Conservation (phyloP, 306 rosid species). For the Begonia masoniana region DNA sequence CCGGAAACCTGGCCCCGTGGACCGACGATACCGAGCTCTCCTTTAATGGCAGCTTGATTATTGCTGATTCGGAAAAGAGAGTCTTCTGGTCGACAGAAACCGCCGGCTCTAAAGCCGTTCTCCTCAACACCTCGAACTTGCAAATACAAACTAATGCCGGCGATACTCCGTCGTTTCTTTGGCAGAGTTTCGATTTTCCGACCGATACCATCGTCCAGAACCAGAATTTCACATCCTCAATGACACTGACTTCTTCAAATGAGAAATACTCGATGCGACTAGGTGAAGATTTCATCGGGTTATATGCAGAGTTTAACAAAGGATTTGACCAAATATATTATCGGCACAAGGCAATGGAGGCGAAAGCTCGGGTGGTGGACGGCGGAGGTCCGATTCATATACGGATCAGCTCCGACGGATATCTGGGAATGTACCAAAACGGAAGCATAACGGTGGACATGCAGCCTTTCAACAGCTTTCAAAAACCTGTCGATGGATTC, state of each 20-base stretch:
- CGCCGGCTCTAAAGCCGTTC: slow-evolving; percentile 23
- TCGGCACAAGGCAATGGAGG: slow-evolving; percentile 43
- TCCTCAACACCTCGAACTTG: slow-evolving; percentile 58
- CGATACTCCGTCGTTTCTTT: slow-evolving; percentile 11
- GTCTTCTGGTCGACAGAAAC: slow-evolving; percentile 57
- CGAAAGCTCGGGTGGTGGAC: slow-evolving; percentile 25
- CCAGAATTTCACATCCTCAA: slow-evolving; percentile 48
- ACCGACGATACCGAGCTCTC: slow-evolving; percentile 34
- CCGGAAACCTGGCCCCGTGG: slow-evolving; percentile 30
- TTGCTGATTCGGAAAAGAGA: slow-evolving; percentile 28
- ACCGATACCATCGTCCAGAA: slow-evolving; percentile 50
- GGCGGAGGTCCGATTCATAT: slow-evolving; percentile 53
- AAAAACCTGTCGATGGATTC: slow-evolving; percentile 25
- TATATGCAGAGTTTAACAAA: slow-evolving; percentile 20
- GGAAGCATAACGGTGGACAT: slow-evolving; percentile 45
- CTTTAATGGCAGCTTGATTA: slow-evolving; percentile 63
- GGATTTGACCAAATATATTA: slow-evolving; percentile 33
- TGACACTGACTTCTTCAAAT: slow-evolving; percentile 34
- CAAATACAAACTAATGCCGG: slow-evolving; percentile 17
- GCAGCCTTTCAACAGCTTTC: slow-evolving; percentile 45
- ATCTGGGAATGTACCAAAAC: slow-evolving; percentile 68
- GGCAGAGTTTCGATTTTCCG: slow-evolving; percentile 79
- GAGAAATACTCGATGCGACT: slow-evolving; percentile 33
- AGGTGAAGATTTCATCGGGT: slow-evolving; percentile 46
- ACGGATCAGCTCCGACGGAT: slow-evolving; percentile 47